Base-by-base conservation (phyloP, 805 yeast genomes). In the Cyberlindnera japonica region DNA sequence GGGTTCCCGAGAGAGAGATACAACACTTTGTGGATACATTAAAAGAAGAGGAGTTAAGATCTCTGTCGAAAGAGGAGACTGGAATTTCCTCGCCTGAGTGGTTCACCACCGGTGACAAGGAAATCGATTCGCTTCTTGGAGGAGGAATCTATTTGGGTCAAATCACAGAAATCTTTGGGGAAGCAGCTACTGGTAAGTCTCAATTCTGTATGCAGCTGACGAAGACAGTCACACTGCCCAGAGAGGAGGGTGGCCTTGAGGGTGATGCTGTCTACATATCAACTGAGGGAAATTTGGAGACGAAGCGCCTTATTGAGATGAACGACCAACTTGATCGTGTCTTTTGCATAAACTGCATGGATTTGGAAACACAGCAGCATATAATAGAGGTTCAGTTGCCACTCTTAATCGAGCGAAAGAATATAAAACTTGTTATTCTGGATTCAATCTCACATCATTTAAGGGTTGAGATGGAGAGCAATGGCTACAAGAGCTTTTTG, bases 371-470 rank as follows among this genome's bases (percentile, higher is more conserved):
- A 26, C 93, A 83, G 53, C 87, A 84, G 47, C 89, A 83, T 54
- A 76, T 86, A 11, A 45, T 86, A 3, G 71, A 68, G 45, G 79
- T 81, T 17, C 93, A 84, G 53, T 63, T 89, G 5, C 95, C 93
- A 0, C 62, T 69, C 2, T 61, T 84, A 21, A 43, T 80, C 12
- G 62, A 64, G 30, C 48, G 64, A 23, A 47, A 57, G 11, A 49
- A 55, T 6, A 67, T 81, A 3, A 81, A 74, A 31, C 54, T 83
- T 21, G 67, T 91, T 0, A 71, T 88, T 2, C 68, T 90, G 9
- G 98, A 91, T 60, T 84, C 95, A 24, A 76, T 90, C 4, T 79
- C 91, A 0, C 95, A 87, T 54, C 95, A 84, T 58, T 59, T 89
- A 23, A 65, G 95, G 42, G 79, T 79, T 1, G 87, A 81, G 47